Evolutionary conservation across 148 eudicot species (phyloP), one percentile per base, ranked within the genome.

Genomic region (Fagopyrum esculentum): DNA sequence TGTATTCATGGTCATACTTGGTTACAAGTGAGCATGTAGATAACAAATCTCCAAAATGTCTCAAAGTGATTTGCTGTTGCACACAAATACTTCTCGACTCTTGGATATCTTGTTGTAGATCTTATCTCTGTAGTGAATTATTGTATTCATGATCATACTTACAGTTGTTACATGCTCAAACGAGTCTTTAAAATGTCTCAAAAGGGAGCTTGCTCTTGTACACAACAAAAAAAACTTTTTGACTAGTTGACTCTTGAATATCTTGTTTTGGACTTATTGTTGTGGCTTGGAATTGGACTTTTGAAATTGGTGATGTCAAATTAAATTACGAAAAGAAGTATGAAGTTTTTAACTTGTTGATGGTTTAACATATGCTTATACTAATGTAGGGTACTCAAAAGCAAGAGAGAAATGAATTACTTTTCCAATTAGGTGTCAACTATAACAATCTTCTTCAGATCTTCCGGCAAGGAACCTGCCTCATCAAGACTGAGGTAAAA

Each of bases 401-500:
- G 79, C 89, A 88, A 56, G 88, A 89, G 46, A 86, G 77, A 76
- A 87, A 95, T 79, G 99, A 95, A 84, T 78, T 92, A 71, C 92
- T 95, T 77, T 95, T 85, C 83, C 84, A 82, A 70, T 80, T 91
- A 80, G 87, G 86, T 59, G 80, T 92, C 69, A 95, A 92, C 78
- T 90, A 95, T 81, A 89, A 87, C 73, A 81, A 82, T 9, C 82
- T 87, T 73, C 89, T 89, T 64, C 81, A 79, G 29, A 90, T 89
- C 72, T 90, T 85, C 74, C 89, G 97, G 49, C 97, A 95, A 80
- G 99, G 99, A 57, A 85, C 97, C 60, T 92, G 93, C 79, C 82
- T 87, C 80, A 74, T 90, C 66, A 89, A 88, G 83, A 77, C 83
- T 77, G 81, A 92, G 96, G 97, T 91, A 66, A 61, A n/a, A 17